These are phyloP conservation scores for Ustulina deusta DNA, from an alignment of 2,329 filamentous ascomycete species.

Conservation along the genomic window DNA sequence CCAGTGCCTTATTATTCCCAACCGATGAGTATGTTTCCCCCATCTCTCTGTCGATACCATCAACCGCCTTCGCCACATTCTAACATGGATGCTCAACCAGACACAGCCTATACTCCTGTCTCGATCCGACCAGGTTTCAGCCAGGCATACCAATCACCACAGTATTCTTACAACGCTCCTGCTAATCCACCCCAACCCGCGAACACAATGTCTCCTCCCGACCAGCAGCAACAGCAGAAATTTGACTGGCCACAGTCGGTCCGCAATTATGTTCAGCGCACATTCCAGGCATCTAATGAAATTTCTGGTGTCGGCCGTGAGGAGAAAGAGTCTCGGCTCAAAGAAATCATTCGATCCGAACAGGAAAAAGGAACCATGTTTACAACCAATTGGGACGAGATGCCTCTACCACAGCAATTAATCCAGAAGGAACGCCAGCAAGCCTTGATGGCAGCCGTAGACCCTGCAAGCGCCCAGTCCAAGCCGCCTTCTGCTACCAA, in stretches of 20 bases:
- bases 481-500: conserved; percentile 45
- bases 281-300: conserved; percentile 81
- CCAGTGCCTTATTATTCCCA: conserved; percentile 47
- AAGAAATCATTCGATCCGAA: conserved; percentile 84
- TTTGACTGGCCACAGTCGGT: conserved; percentile 86
- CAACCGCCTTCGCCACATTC: conserved; percentile 33
- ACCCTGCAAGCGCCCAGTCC: conserved; percentile 31
- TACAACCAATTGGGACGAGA: conserved; percentile 82
- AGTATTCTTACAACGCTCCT: conserved; percentile 50
- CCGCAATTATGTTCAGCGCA: conserved; percentile 87
- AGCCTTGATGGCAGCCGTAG: conserved; percentile 55
- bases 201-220: conserved; percentile 48
- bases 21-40: conserved; percentile 42
- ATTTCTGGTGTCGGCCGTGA: conserved; percentile 70
- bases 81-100: conserved; percentile 50
- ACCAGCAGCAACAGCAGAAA: conserved; percentile 64
- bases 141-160: conserved; percentile 49
- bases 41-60: background rate
- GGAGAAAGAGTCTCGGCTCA: conserved; percentile 88
- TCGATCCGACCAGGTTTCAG: conserved; percentile 57
- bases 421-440: conserved; percentile 76
- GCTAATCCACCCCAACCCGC: conserved; percentile 51
- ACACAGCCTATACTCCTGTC: conserved; percentile 58
- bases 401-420: conserved; percentile 87
- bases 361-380: conserved; percentile 79